phyloP scores from a whole-genome alignment of 306 rosid genomes.

The Fragaria vesca region DNA sequence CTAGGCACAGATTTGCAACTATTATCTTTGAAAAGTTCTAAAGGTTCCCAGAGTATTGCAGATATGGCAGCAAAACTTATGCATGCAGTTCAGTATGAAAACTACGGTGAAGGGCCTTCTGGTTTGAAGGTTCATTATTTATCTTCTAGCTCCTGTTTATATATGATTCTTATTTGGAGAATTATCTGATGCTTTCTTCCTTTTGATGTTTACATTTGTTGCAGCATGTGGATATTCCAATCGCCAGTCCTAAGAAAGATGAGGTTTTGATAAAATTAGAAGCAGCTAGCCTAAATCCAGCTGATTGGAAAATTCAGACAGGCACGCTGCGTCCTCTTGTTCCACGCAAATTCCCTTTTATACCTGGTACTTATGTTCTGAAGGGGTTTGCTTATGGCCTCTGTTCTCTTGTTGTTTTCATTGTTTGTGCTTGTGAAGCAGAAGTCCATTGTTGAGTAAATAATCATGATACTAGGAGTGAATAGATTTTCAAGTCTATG shows the following conservation, averaged over 20 bases:
- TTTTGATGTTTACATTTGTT: neutral
- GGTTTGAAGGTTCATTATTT: conserved; percentile 46
- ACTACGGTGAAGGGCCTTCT: conserved; percentile 63
- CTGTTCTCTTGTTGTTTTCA: neutral
- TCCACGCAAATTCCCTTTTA: conserved; percentile 52
- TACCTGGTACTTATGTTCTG: conserved; percentile 43
- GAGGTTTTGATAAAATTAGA: conserved; percentile 64
- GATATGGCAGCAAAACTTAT: conserved; percentile 43
- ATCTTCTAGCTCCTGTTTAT: neutral
- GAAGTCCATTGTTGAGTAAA: neutral
- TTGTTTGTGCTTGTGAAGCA: neutral
- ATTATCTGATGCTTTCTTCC: neutral
- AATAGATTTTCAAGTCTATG: neutral
- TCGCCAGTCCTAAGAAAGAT: conserved; percentile 47
- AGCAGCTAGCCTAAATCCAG: conserved; percentile 58
- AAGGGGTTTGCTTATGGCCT: neutral
- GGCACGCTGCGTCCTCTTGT: conserved; percentile 43
- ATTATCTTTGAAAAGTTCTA: neutral
- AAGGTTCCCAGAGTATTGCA: neutral
- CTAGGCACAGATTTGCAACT: neutral
- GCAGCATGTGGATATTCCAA: conserved; percentile 72
- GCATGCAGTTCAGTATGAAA: conserved; percentile 57
- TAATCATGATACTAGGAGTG: too few relatives aligned
- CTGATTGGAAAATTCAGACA: conserved; percentile 77
- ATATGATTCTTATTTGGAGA: neutral